Evolutionary conservation across 169 alveolate species (phyloP), one percentile per base, ranked within the genome.

Genomic region (Plasmodium fragile): DNA sequence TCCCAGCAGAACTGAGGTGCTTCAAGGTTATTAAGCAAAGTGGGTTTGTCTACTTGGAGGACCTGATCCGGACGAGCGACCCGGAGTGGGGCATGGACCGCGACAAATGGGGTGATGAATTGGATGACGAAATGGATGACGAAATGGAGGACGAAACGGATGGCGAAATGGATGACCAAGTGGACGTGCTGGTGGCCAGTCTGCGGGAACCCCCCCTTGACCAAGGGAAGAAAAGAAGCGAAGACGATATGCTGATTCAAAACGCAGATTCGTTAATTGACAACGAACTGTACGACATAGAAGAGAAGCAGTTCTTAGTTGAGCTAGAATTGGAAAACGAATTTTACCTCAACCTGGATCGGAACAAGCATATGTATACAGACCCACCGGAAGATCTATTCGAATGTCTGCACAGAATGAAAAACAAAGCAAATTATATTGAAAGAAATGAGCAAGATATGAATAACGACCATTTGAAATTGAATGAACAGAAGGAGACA

Each of bases 341-440:
- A 55, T 75, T 16, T 30, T 85, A 85, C 79, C 80, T 85, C 45
- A 53, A 85, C 65, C 32, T 85, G n/a, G 93, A 69, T 45, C 0
- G 65, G 39, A 85, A 85, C 25, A 85, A 53, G 78, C 4, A 85
- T 22, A 85, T 85, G 85, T 85, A 75, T 55, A 34, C 69, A 52
- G 81, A 85, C 32, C 93, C 93, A 7, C 41, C 93, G 41, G 93
- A 75, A 34, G 93, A 85, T 34, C 79, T 85, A 49, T 85, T 85
- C 25, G 93, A 85, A 85, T 85, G 93, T 25, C 65, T 85, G 34
- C 32, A 52, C 41, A 85, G 93, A 77, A 34, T 85, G 70, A 85
- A 85, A n/a, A 3, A 8, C 41, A 85, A 22, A 73, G 81, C 81
- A 18, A 75, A 49, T 75, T 85, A 85, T 53, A 75, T 85, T 18